phyloP scores from a whole-genome alignment of 176 grass and related monocot species.

The Dendrocalamus sinicus region DNA sequence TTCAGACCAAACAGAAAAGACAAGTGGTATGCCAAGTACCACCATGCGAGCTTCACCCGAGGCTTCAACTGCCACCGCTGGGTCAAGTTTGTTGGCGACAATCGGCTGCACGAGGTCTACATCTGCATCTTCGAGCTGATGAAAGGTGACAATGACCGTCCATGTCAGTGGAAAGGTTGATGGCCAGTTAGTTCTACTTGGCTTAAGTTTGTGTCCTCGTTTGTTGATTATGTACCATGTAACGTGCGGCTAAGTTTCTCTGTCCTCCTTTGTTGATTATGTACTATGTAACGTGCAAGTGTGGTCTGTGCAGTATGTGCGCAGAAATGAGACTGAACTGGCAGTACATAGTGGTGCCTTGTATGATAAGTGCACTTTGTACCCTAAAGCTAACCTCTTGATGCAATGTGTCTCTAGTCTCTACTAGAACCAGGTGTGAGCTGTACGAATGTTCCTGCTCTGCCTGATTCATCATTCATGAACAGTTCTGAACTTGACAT shows the following conservation, averaged over 20 bases:
- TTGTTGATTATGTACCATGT: not conserved
- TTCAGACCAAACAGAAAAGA: slow-evolving; percentile 32
- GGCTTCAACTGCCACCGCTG: not conserved
- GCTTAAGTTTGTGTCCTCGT: not conserved
- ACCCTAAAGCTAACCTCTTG: not conserved
- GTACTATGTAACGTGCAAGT: not conserved
- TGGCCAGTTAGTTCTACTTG: not conserved
- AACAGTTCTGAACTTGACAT: not conserved
- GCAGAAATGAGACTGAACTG: not conserved
- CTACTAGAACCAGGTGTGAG: not conserved
- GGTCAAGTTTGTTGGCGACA: slow-evolving; percentile 15
- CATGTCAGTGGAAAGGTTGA: slow-evolving; percentile 28
- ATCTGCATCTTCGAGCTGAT: slow-evolving; percentile 55
- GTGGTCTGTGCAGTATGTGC: not conserved
- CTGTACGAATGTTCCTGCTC: not conserved
- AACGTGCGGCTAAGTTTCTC: not conserved
- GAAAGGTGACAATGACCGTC: slow-evolving; percentile 30
- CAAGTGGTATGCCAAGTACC: slow-evolving; percentile 28
- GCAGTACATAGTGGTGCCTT: not conserved
- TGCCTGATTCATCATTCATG: not conserved
- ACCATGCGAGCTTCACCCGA: not conserved
- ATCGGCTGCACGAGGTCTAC: slow-evolving; percentile 26
- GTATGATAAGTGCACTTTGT: not conserved
- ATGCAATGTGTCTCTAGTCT: too few relatives aligned
- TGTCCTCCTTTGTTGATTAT: not conserved